phyloP scores from a whole-genome alignment of 1,284 basidiomycete species.

The Tilletia indica region DNA sequence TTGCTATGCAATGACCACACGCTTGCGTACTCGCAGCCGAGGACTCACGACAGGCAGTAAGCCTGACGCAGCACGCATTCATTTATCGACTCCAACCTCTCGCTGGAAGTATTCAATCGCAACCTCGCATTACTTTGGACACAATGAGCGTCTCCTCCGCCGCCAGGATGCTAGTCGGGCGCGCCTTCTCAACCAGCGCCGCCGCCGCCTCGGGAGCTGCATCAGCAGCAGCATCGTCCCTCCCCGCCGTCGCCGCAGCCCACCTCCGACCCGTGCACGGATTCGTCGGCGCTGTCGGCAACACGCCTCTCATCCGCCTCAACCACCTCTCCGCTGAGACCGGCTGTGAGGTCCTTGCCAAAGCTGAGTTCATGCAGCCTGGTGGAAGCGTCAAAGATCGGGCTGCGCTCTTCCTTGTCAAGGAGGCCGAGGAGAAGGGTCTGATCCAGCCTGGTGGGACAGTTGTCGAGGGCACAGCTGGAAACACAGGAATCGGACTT shows the following conservation, averaged over 20 bases:
- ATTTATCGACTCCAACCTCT: no score
- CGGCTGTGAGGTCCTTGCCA: conserved; percentile 85
- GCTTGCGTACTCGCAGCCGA: no score
- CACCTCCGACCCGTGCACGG: conserved; percentile 61
- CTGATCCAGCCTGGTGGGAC: conserved; percentile 83
- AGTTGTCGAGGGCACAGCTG: conserved; percentile 94
- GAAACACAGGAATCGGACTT: conserved; percentile 97
- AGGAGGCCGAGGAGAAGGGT: conserved; percentile 80
- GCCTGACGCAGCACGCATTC: no score
- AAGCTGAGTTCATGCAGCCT: conserved; percentile 97
- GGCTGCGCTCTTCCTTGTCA: conserved; percentile 84
- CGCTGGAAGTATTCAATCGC: no score
- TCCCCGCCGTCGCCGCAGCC: conserved; percentile 15
- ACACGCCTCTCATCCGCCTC: conserved; percentile 75
- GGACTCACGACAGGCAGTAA: no score
- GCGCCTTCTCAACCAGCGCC: not conserved
- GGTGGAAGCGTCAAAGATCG: conserved; percentile 99
- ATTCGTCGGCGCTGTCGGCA: conserved; percentile 85
- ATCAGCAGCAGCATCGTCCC: not conserved
- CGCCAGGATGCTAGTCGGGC: conserved; percentile 2
- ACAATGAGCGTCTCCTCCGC: conserved; percentile 7
- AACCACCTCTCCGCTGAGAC: conserved; percentile 76
- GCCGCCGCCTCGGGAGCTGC: conserved; percentile 6
- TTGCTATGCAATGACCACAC: no score
- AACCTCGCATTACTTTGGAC: not conserved